phyloP scores from a whole-genome alignment of 75 land plant species.

The Ceratopteris richardii region DNA sequence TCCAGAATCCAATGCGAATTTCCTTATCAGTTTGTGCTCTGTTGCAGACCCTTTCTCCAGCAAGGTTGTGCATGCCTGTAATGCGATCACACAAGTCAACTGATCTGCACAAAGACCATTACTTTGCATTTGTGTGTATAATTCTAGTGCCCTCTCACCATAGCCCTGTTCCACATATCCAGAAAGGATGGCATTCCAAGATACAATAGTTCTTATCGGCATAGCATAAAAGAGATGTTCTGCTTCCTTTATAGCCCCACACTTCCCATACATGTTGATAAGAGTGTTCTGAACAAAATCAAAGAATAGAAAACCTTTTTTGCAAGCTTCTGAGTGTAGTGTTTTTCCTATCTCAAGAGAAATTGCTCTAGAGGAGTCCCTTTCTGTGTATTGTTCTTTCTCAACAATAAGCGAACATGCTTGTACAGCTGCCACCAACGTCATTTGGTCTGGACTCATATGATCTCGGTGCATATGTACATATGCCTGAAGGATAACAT shows the following conservation, averaged over 20 bases:
- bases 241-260: conserved; percentile 2
- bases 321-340: background rate
- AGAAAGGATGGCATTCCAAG: conserved; percentile 5
- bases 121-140: background rate
- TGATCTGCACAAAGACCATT: background rate
- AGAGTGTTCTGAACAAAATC: background rate
- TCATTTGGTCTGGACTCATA: conserved; percentile 23
- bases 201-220: background rate
- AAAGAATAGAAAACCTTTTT: background rate
- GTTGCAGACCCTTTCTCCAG: background rate
- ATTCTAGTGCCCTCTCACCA: background rate
- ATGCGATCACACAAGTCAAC: background rate
- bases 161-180: background rate
- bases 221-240: background rate
- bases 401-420: conserved; percentile 19
- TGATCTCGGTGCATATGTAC: conserved; percentile 16
- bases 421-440: conserved; percentile 27
- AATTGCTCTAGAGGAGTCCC: background rate
- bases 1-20: background rate
- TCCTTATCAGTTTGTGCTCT: background rate
- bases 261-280: background rate
- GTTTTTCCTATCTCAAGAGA: background rate
- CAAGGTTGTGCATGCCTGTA: background rate
- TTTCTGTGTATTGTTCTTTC: background rate
- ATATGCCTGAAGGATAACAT: conserved; percentile 22